Percentiles rank a stretch among this genome's conserved stretches.
Evolutionary conservation across 2,329 filamentous ascomycete species (phyloP).

Genomic region (Ciborinia camelliae): DNA sequence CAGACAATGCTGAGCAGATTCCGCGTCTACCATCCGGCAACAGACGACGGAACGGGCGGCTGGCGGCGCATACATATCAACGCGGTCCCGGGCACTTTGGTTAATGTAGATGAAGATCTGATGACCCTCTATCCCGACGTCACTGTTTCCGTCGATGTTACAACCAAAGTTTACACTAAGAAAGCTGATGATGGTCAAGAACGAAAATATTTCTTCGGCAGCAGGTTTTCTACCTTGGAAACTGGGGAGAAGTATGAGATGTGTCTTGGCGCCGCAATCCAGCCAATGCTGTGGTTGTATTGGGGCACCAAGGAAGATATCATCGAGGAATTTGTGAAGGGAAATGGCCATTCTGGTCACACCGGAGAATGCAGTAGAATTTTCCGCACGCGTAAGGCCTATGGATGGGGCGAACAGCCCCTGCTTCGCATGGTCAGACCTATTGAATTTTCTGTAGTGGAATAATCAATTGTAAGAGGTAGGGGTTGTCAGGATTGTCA

Average conservation of each 20-base stretch:
- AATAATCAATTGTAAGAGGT: constrained; percentile 6
- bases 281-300: constrained; percentile 1
- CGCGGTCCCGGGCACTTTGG: neutral
- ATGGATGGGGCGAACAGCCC: neutral
- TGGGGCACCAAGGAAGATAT: neutral
- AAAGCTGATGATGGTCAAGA: constrained; percentile 1
- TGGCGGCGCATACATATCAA: neutral
- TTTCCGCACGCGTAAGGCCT: neutral
- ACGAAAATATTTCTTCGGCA: neutral
- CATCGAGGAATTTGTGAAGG: neutral
- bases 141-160: neutral
- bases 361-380: neutral
- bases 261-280: neutral
- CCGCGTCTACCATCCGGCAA: neutral
- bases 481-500: no score
- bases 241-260: neutral
- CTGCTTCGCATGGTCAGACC: neutral
- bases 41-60: neutral
- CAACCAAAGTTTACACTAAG: constrained; percentile 3
- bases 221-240: neutral
- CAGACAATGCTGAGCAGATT: neutral
- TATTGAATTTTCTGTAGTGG: neutral
- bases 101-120: constrained; percentile 6
- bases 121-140: neutral
- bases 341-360: constrained; percentile 1